A percentile compares a stretch with the other conserved stretches of the same genome.
phyloP scores from a whole-genome alignment of 164 flowering plant genomes.

The Piper betle region DNA sequence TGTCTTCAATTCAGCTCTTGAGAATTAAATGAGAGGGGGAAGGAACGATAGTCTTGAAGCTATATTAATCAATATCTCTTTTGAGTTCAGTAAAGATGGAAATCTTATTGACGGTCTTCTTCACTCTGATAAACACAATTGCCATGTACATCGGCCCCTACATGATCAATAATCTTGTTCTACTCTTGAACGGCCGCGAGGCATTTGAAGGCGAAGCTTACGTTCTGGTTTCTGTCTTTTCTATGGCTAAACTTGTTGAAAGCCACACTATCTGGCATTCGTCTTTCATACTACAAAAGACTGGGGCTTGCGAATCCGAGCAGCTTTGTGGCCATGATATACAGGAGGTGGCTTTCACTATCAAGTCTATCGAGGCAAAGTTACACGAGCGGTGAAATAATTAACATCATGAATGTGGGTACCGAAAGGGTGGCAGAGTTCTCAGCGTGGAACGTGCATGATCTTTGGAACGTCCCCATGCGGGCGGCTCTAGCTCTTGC shows the following conservation, averaged over 20 bases:
- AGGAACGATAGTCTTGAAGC: constrained; percentile 5
- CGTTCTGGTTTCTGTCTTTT: constrained; percentile 36
- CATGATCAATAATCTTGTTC: constrained; percentile 56
- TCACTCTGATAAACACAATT: constrained; percentile 23
- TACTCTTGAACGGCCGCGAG: constrained; percentile 39
- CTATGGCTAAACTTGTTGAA: constrained; percentile 51
- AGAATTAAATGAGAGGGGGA: background rate
- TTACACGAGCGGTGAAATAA: constrained; percentile 59
- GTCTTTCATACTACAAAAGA: constrained; percentile 41
- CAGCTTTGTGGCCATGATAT: constrained; percentile 39
- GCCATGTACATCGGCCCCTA: constrained; percentile 68
- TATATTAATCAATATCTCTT: constrained; percentile 35
- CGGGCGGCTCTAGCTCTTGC: constrained; percentile 43
- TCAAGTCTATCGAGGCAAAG: constrained; percentile 53
- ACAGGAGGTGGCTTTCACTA: constrained; percentile 47
- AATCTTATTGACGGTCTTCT: constrained; percentile 34
- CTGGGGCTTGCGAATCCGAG: too few species aligned
- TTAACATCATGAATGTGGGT: constrained; percentile 66
- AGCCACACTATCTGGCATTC: constrained; percentile 47
- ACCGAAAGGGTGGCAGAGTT: constrained; percentile 54
- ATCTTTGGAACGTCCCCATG: constrained; percentile 47
- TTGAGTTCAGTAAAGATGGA: constrained; percentile 26
- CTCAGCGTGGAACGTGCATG: constrained; percentile 56
- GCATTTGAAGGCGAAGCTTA: constrained; percentile 35
- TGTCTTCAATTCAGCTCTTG: constrained; percentile 15